phyloP scores from a whole-genome alignment of 1,284 basidiomycete genomes.

The Puccinia sorghi region DNA sequence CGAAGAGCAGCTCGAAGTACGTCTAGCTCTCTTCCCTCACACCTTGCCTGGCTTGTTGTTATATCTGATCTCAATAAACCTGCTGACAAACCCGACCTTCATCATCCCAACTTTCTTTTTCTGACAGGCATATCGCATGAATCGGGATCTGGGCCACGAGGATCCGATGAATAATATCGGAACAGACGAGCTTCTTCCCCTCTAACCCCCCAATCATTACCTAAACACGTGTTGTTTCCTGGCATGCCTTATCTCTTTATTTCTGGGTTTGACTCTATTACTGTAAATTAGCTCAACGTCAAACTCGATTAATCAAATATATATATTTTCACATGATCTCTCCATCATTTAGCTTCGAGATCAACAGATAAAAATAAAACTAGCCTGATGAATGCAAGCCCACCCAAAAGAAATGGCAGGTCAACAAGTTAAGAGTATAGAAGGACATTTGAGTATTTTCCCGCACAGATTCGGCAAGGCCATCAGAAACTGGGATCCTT shows the following conservation, averaged over 20 bases:
- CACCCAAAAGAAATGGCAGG: too few species aligned
- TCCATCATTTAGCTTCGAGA: too few species aligned
- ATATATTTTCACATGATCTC: too few species aligned
- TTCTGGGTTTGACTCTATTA: neutral
- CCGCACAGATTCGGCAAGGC: too few species aligned
- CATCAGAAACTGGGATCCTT: too few species aligned
- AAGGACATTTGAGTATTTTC: too few species aligned
- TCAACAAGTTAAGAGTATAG: too few species aligned
- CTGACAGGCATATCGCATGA: conserved; percentile 80
- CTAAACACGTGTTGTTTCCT: neutral
- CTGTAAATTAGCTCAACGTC: neutral
- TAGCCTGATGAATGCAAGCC: too few species aligned
- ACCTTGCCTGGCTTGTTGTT: conserved; percentile 59
- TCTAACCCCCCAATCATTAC: conserved; percentile 46
- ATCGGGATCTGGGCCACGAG: conserved; percentile 65
- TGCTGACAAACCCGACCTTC: conserved; percentile 72
- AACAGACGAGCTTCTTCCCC: conserved; percentile 61
- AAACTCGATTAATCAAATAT: neutral
- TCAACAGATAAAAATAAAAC: neutral
- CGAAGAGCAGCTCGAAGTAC: conserved; percentile 65
- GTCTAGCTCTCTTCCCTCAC: conserved; percentile 61
- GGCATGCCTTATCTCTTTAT: neutral
- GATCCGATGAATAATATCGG: conserved; percentile 88
- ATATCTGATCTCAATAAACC: conserved; percentile 70
- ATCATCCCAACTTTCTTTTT: conserved; percentile 50